Evolutionary conservation across 805 yeast genomes (phyloP), one percentile per base, ranked within the genome.

Genomic region (Metschnikowia continentalis): DNA sequence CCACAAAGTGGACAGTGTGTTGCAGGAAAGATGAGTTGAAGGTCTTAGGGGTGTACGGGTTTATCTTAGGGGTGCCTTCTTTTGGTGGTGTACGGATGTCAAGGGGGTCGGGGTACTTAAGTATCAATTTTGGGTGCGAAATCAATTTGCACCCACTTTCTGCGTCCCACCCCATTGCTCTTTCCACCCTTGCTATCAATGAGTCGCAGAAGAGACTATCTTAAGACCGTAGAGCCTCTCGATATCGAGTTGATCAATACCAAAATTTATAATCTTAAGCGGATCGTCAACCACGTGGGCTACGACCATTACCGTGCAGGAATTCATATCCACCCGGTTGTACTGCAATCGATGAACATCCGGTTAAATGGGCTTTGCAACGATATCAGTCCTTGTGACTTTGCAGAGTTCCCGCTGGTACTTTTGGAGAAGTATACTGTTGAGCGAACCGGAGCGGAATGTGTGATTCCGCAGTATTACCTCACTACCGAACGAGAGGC

Each of bases 221-320:
- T 36, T 19, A 46, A 43, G 19, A 46, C 55, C 2, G 40, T 52
- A 11, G 55, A 52, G 40, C 42, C 37, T 22, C 43, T 49, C n/a
- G 55, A 53, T 33, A 26, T 53, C 35, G 50, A 47, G 43, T 32
- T 48, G 15, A 54, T 54, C 33, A 50, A 52, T 23, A 35, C 52
- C 32, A 54, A 54, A 26, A 47, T 54, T 22, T 45, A 52, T 13
- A 50, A 52, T 26, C 48, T 36, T 32, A 45, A 35, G 22, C 23
- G 32, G 13, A 50, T 54, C 32, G 32, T 32, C 8, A 44, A 47
- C 15, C 22, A n/a, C 20, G 52, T 54, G 10, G 54, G 41, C 39
- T 54, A 49, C 40, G 57, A 54, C 38, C 49, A 48, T 39, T 54
- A 54, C 43, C 38, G 56, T 46, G 49, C 51, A 17, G 54, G 54